These are phyloP conservation scores for Urtica urens DNA, from an alignment of 306 rosid genomes.

Conservation along the genomic window DNA sequence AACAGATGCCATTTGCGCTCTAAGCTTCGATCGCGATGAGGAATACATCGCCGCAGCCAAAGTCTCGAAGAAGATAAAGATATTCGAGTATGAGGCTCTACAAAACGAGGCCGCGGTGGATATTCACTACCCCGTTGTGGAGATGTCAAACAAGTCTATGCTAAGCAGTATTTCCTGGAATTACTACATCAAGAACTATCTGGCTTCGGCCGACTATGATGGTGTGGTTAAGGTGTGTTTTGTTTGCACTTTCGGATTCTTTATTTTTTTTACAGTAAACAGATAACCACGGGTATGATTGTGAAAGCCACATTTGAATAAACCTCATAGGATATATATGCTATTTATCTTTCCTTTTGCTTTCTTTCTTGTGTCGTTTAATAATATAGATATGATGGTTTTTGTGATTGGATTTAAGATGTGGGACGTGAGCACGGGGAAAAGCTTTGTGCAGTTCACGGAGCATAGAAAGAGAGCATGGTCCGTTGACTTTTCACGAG, in stretches of 20 bases:
- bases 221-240: conserved; percentile 57
- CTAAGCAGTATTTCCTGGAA: conserved; percentile 71
- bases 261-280: neutral
- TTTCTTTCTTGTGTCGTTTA: no score
- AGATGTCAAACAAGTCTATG: conserved; percentile 58
- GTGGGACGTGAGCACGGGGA: conserved; percentile 67
- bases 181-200: conserved; percentile 56
- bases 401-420: conserved; percentile 33
- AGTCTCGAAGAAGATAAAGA: conserved; percentile 66
- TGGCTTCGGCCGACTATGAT: conserved; percentile 67
- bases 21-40: conserved; percentile 63
- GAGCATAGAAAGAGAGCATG: conserved; percentile 68
- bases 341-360: no score
- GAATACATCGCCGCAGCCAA: conserved; percentile 71
- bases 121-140: conserved; percentile 63
- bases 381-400: conserved; percentile 6
- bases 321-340: no score
- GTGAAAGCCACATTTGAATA: no score
- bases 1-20: conserved; percentile 57
- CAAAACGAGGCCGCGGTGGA: conserved; percentile 42
- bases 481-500: conserved; percentile 65
- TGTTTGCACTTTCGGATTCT: neutral
- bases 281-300: no score
- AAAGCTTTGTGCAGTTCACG: conserved; percentile 32
- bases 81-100: conserved; percentile 49